Conservation (phyloP, 352 stramenopile genomes). For the Globisporangium middletonii region DNA sequence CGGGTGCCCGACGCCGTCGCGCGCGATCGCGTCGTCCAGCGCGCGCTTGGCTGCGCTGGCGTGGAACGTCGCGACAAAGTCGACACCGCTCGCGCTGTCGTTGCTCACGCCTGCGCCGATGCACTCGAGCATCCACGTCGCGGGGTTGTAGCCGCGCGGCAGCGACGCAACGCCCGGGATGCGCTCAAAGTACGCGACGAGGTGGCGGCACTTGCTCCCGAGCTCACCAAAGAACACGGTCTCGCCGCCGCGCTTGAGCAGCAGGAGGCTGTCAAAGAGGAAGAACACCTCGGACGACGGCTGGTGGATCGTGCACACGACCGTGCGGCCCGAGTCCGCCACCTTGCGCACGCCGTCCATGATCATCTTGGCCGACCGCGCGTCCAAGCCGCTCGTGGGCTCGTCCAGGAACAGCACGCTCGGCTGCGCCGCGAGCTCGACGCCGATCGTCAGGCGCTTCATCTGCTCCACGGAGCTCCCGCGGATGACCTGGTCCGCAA, state of each 20-base stretch:
- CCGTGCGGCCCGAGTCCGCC: conserved; percentile 26
- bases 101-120: conserved; percentile 12
- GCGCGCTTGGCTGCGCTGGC: too few species aligned
- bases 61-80: too few species aligned
- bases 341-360: conserved; percentile 79
- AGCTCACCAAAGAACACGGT: conserved; percentile 50
- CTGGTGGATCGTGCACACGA: conserved; percentile 3
- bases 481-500: conserved; percentile 18
- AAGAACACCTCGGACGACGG: background rate
- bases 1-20: too few species aligned
- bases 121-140: conserved; percentile 18
- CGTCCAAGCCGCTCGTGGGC: conserved; percentile 73
- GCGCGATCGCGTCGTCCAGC: too few species aligned
- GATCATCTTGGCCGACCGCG: conserved; percentile 62
- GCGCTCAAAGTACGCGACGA: too few species aligned
- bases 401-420: conserved; percentile 67
- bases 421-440: conserved; percentile 65
- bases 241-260: conserved; percentile 59
- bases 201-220: too few species aligned
- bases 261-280: conserved; percentile 71
- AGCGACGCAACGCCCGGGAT: too few species aligned
- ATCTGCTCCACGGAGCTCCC: conserved; percentile 22
- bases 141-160: conserved; percentile 12
- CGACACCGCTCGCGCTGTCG: too few species aligned
- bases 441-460: conserved; percentile 31